Conservation (phyloP, 495 filamentous ascomycete species). For the Trypethelium eluteriae region DNA sequence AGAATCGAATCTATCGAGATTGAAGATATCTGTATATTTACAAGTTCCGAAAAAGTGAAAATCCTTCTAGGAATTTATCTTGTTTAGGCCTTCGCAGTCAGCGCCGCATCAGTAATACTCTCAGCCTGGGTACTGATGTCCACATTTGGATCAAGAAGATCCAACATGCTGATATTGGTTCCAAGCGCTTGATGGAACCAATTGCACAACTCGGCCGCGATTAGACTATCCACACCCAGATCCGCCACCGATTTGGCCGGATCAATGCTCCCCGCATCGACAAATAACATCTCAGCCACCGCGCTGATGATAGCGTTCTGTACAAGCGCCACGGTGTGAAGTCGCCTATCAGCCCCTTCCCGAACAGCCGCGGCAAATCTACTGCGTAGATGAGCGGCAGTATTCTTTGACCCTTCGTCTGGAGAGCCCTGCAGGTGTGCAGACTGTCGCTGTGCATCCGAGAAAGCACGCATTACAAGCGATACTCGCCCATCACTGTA, state of each 20-base stretch:
- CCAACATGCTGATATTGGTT: constrained; percentile 27
- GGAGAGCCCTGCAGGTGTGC: constrained; percentile 6
- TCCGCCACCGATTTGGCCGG: constrained; percentile 24
- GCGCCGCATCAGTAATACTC: background rate
- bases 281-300: constrained; percentile 29
- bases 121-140: background rate
- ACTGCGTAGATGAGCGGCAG: constrained; percentile 3
- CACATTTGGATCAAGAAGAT: constrained; percentile 22
- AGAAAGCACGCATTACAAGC: constrained; percentile 22
- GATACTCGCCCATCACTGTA: constrained; percentile 27
- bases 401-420: constrained; percentile 3
- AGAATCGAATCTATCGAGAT: background rate
- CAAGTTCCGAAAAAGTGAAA: background rate
- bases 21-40: background rate
- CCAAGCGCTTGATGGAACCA: constrained; percentile 30
- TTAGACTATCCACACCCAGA: constrained; percentile 35
- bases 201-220: constrained; percentile 35
- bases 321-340: constrained; percentile 16
- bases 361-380: constrained; percentile 12
- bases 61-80: background rate
- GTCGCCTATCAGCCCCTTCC: constrained; percentile 6
- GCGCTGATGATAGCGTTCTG: constrained; percentile 17
- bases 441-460: constrained; percentile 14
- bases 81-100: background rate
- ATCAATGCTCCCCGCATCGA: constrained; percentile 21